phyloP scores from a whole-genome alignment of 768 basidiomycete species.

The Pleurotus giganteus region DNA sequence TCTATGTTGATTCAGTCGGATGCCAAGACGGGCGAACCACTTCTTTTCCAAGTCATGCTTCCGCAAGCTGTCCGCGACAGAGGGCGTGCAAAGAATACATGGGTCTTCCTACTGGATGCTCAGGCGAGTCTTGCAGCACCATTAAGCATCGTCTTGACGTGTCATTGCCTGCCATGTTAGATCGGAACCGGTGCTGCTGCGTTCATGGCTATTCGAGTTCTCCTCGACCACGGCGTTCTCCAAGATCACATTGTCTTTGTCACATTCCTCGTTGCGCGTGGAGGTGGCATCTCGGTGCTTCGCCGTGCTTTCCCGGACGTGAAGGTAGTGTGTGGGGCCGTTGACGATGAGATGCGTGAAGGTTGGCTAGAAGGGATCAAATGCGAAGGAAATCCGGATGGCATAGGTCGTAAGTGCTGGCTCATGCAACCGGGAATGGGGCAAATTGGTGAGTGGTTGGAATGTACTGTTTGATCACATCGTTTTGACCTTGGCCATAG shows the following conservation, averaged over 20 bases:
- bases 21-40: constrained; percentile 78
- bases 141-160: not conserved
- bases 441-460: constrained; percentile 64
- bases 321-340: constrained; percentile 80
- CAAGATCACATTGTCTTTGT: constrained; percentile 87
- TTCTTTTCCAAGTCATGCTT: constrained; percentile 79
- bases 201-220: constrained; percentile 92
- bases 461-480: constrained; percentile 2
- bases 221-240: constrained; percentile 89
- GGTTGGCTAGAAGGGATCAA: constrained; percentile 63
- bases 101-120: constrained; percentile 88
- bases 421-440: constrained; percentile 88
- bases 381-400: constrained; percentile 45
- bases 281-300: constrained; percentile 75
- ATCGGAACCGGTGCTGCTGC: constrained; percentile 92
- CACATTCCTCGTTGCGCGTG: constrained; percentile 83
- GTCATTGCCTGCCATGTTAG: constrained; percentile 32
- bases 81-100: constrained; percentile 61
- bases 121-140: constrained; percentile 47
- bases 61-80: constrained; percentile 70
- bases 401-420: constrained; percentile 68
- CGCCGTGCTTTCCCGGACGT: constrained; percentile 82
- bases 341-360: constrained; percentile 77
- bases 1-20: constrained; percentile 92
- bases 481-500: not conserved